Evolutionary conservation across 1,139 yeast species (phyloP), one percentile per base, ranked within the genome.

Genomic region (Candida labiduridarum): DNA sequence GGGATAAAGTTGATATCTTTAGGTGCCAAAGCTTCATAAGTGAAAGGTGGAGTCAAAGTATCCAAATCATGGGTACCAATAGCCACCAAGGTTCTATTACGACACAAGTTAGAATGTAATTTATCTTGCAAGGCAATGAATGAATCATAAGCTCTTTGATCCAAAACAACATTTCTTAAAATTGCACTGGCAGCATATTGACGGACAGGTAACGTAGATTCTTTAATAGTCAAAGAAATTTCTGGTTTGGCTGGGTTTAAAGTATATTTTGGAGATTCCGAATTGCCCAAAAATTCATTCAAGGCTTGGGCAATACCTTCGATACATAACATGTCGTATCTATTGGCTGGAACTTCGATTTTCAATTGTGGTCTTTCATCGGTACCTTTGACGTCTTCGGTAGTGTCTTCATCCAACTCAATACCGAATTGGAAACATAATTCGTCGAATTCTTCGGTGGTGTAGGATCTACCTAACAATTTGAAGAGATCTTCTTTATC

Each of bases 61-160:
- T 89, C 96, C 55, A 87, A 76, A 72, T 95, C 98, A 67, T 95
- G 99, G 52, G 99, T 95, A 62, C 99, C 99, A 78, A 92, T 91
- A 52, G 99, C 98, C 49, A 94, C 99, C 62, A 95, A 81, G 41
- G 97, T 87, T 78, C 99, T 88, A 72, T 92, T 89, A 77, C 99
- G 92, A 72, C 99, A 94, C 65, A 95, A 78, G 70, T 95, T 95
- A 54, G 96, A 79, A 74, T 95, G 99, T 59, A 95, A 79, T 72
- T 95, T 95, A 70, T 95, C 99, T 74, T 95, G 99, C 60, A 95
- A 78, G 30, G 96, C 87, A 65, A 95, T 94, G 78, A 95, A 95
- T 4, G 98, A 92, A 53, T 89, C 96, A 68, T 95, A 95, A 30
- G 89, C 78, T 69, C 96, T 83, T 67, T 86, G 87, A 56, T 87